Conservation (phyloP, 1,284 basidiomycete species). For the Cutaneotrichosporon sp. region DNA sequence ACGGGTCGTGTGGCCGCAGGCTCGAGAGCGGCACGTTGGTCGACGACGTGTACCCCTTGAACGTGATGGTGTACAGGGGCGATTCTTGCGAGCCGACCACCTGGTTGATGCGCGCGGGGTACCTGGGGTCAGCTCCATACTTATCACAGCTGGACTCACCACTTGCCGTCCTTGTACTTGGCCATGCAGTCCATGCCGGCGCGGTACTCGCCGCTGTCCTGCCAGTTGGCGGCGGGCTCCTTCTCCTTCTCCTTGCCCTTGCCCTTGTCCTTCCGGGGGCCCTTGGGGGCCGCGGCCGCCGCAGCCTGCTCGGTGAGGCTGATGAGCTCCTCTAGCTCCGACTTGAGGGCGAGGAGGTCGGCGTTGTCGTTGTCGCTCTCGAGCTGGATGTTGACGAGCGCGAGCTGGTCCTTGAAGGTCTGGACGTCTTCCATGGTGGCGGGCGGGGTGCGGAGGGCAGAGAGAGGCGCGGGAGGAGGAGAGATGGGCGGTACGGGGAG, state of each 20-base stretch:
- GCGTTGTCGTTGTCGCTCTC: constrained; percentile 76
- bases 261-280: constrained; percentile 17
- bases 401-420: constrained; percentile 80
- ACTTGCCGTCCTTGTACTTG: constrained; percentile 85
- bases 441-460: not conserved
- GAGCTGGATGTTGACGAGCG: constrained; percentile 85
- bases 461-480: not conserved
- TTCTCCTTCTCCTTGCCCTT: constrained; percentile 22
- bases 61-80: constrained; percentile 87
- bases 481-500: not conserved
- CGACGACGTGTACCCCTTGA: constrained; percentile 94
- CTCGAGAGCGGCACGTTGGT: constrained; percentile 77
- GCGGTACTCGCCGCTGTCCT: constrained; percentile 49
- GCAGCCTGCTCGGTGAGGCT: constrained; percentile 76
- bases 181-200: constrained; percentile 94
- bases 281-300: constrained; percentile 21
- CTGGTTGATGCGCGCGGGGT: constrained; percentile 85
- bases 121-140: constrained; percentile 56
- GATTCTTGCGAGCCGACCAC: constrained; percentile 83
- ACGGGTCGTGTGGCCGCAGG: constrained; percentile 62
- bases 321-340: constrained; percentile 88
- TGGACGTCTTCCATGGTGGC: constrained; percentile 64
- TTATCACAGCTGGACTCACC: constrained; percentile 47
- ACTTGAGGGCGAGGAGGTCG: constrained; percentile 68
- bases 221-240: constrained; percentile 29